Percentiles rank a stretch among this genome's conserved stretches.
These are phyloP conservation scores for Conidiobolus incongruus DNA, from an alignment of 371 early-diverging fungal genomes.

Conservation along the genomic window DNA sequence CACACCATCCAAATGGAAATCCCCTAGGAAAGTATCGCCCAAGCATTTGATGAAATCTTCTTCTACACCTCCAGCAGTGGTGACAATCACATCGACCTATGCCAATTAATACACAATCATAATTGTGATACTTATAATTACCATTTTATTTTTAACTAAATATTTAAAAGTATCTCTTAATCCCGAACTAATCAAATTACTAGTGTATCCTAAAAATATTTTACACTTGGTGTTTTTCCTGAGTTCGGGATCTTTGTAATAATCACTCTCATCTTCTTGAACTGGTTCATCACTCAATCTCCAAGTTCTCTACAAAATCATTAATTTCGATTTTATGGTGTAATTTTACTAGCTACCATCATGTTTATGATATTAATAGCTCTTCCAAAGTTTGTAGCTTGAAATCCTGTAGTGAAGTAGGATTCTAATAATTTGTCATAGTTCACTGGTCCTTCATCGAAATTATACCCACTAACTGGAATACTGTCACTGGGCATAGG, in stretches of 20 bases:
- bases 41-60: slow-evolving; percentile 99
- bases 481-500: slow-evolving; percentile 39
- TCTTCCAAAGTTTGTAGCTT: slow-evolving; percentile 69
- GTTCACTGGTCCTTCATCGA: slow-evolving; percentile 29
- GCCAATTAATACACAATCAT: not conserved
- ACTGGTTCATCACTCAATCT: slow-evolving; percentile 68
- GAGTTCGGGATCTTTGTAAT: slow-evolving; percentile 32
- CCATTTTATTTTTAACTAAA: slow-evolving; percentile 75
- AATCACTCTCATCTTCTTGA: slow-evolving; percentile 30
- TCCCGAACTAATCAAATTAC: slow-evolving; percentile 94
- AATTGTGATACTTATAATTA: not conserved
- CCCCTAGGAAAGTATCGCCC: slow-evolving; percentile 74
- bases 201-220: slow-evolving; percentile 94
- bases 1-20: slow-evolving; percentile 59
- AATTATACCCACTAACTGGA: slow-evolving; percentile 66
- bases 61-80: slow-evolving; percentile 97
- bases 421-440: slow-evolving; percentile 35
- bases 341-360: slow-evolving; percentile 37
- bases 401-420: slow-evolving; percentile 71
- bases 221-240: slow-evolving; percentile 63
- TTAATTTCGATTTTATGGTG: too few species aligned
- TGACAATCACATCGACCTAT: slow-evolving; percentile 72
- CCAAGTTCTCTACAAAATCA: slow-evolving; percentile 46
- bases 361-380: slow-evolving; percentile 72
- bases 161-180: slow-evolving; percentile 86